Base-by-base conservation (phyloP, 202 grass and related monocot genomes). In the Alloteropsis angusta region DNA sequence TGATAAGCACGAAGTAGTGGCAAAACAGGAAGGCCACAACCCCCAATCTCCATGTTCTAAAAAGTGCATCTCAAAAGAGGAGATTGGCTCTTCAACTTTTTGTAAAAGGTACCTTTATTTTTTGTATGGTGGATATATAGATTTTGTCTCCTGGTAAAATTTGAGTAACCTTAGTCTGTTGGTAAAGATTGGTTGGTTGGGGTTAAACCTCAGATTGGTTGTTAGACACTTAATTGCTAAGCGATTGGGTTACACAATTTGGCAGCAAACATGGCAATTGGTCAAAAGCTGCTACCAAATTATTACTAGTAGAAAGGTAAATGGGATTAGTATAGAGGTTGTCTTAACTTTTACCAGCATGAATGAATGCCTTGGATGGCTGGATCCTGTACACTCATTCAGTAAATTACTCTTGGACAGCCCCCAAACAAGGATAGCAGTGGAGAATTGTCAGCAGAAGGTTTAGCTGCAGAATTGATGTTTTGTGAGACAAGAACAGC, bases 51-150 rank as follows among this genome's bases (percentile, higher is more conserved):
- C 34, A 52, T 62, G 35, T 84, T 84, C 73, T 69, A 76, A 77
- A 77, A 70, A 42, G 35, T 44, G 21, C 45, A 43, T 78, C 22
- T 84, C 43, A 71, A 84, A 77, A 78, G 74, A 41, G 74, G 45
- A 63, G 65, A 71, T 78, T 84, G 44, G 25, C 58, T 71, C 82
- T 59, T 61, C 56, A 78, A 22, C 65, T 63, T 84, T 84, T 43
- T 77, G 25, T 43, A 43, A 63, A 78, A 60, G 45, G 25, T 10
- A 5, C 1, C 54, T 61, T 69, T 69, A 43, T 83, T 60, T 84
- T 84, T 77, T 50, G 21, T 41, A 7, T 54, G 4, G 23, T 70
- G 44, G 44, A 71, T 44, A 22, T 54, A 74, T 54, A 17, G 44
- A 44, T 71, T 62, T 62, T 26, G 22, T 25, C 39, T 50, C 55